Conservation (phyloP, 495 filamentous ascomycete species). For the Clohesyomyces aquaticus region DNA sequence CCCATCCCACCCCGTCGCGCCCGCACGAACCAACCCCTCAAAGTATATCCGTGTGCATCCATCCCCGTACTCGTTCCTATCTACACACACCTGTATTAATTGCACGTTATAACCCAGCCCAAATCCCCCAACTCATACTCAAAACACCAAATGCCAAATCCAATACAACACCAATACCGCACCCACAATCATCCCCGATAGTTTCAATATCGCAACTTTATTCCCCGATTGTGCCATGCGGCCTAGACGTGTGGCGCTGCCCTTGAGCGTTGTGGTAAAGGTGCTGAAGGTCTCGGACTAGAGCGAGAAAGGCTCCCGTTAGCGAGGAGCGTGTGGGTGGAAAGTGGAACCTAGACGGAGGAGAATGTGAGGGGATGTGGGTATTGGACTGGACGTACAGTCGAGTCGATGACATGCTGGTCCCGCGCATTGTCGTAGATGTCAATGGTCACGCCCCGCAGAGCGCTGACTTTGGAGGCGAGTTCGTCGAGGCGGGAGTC, state of each 20-base stretch:
- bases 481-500: constrained; percentile 93
- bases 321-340: too few relatives aligned
- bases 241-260: constrained; percentile 82
- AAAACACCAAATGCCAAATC: constrained; percentile 43
- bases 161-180: constrained; percentile 75
- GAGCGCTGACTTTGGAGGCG: constrained; percentile 82
- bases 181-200: constrained; percentile 82
- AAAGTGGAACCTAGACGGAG: background rate
- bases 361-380: constrained; percentile 1
- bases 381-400: constrained; percentile 58
- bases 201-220: constrained; percentile 85
- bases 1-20: too few relatives aligned
- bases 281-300: constrained; percentile 69
- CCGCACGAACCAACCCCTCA: too few relatives aligned
- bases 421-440: constrained; percentile 93
- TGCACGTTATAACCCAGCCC: background rate
- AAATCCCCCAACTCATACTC: background rate
- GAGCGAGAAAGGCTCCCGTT: too few relatives aligned
- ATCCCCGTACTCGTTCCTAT: background rate
- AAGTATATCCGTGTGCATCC: constrained; percentile 1
- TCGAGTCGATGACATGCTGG: constrained; percentile 83
- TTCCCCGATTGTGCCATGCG: constrained; percentile 90
- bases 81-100: background rate
- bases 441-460: constrained; percentile 96
- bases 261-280: constrained; percentile 72